A percentile compares a stretch with the other conserved stretches of the same genome.
Evolutionary conservation across 192 early-diverging fungal species (phyloP).

Genomic region (Coemansia sp.): DNA sequence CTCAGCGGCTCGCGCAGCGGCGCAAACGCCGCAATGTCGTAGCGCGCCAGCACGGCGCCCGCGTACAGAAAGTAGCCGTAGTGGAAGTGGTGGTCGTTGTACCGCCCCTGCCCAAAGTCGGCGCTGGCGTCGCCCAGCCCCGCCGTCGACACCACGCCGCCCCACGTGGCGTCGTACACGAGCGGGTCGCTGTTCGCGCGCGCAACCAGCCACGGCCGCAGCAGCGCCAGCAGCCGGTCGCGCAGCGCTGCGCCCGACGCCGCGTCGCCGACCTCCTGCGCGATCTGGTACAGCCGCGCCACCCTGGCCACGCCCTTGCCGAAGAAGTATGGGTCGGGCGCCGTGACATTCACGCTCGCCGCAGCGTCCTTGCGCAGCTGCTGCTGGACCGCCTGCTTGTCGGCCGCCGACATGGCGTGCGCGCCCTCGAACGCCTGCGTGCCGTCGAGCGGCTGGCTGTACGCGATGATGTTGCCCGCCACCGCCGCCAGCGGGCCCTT

Average conservation of each 20-base stretch:
- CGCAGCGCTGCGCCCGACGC: slow-evolving; percentile 14
- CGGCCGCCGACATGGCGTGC: slow-evolving; percentile 21
- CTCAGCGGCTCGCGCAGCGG: slow-evolving; percentile 29
- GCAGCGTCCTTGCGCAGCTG: slow-evolving; percentile 48
- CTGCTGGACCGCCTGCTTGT: slow-evolving; percentile 27
- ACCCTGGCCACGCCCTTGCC: slow-evolving; percentile 56
- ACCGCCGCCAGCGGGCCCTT: slow-evolving; percentile 59
- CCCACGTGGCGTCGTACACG: slow-evolving; percentile 56
- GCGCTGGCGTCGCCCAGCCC: slow-evolving; percentile 34
- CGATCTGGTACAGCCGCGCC: slow-evolving; percentile 58
- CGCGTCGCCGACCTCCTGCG: slow-evolving; percentile 41
- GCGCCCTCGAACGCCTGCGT: slow-evolving; percentile 31
- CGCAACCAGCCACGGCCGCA: slow-evolving; percentile 45
- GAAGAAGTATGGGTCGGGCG: slow-evolving; percentile 59
- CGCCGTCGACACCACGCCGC: slow-evolving; percentile 46
- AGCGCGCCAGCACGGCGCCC: slow-evolving; percentile 51
- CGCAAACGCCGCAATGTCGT: slow-evolving; percentile 41
- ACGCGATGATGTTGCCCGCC: slow-evolving; percentile 51
- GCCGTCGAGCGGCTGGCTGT: slow-evolving; percentile 42
- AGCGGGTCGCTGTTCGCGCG: slow-evolving; percentile 45
- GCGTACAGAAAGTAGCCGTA: slow-evolving; percentile 64
- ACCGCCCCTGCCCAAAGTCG: slow-evolving; percentile 61
- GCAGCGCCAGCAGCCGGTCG: slow-evolving; percentile 6
- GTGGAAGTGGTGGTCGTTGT: slow-evolving; percentile 68
- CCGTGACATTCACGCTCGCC: slow-evolving; percentile 18